These are phyloP conservation scores for Boletus coccyginus DNA, from an alignment of 768 basidiomycete species.

Conservation along the genomic window DNA sequence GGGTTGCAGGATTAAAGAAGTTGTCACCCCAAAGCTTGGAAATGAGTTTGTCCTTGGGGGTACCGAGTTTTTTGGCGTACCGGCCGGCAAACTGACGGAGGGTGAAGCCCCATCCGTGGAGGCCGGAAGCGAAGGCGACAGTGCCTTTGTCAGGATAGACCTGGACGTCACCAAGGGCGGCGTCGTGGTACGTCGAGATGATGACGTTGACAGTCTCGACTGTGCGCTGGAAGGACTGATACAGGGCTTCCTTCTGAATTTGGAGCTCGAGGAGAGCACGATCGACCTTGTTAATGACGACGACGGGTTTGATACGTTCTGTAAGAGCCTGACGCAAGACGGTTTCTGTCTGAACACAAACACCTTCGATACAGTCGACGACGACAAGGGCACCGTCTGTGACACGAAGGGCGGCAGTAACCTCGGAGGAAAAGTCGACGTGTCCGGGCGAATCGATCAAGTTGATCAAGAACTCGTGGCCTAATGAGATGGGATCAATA, in stretches of 20 bases:
- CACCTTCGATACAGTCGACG: constrained; percentile 99
- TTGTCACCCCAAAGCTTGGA: constrained; percentile 98
- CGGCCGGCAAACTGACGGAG: constrained; percentile 94
- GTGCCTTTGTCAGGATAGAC: constrained; percentile 99
- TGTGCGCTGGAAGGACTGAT: constrained; percentile 96
- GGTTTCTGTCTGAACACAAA: constrained; percentile 99
- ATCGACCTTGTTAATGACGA: constrained; percentile 99
- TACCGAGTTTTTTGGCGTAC: constrained; percentile 98
- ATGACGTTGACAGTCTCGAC: constrained; percentile 98
- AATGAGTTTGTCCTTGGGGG: constrained; percentile 99
- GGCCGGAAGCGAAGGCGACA: constrained; percentile 98
- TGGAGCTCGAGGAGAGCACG: constrained; percentile 98
- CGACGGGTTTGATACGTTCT: constrained; percentile 99
- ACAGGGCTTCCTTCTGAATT: constrained; percentile 94
- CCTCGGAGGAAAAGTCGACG: constrained; percentile 99
- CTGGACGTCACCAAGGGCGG: constrained; percentile 94
- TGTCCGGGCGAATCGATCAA: constrained; percentile 99
- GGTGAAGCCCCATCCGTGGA: constrained; percentile 99
- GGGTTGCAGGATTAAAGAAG: constrained; percentile 95
- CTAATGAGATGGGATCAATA: constrained; percentile 34
- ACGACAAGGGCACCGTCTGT: constrained; percentile 99
- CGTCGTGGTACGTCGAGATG: constrained; percentile 95
- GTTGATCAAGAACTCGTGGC: constrained; percentile 98
- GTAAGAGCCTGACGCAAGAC: constrained; percentile 95
- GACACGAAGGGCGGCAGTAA: constrained; percentile 98